Conservation (phyloP, 495 filamentous ascomycete genomes). For the Penicillium tannophilum region DNA sequence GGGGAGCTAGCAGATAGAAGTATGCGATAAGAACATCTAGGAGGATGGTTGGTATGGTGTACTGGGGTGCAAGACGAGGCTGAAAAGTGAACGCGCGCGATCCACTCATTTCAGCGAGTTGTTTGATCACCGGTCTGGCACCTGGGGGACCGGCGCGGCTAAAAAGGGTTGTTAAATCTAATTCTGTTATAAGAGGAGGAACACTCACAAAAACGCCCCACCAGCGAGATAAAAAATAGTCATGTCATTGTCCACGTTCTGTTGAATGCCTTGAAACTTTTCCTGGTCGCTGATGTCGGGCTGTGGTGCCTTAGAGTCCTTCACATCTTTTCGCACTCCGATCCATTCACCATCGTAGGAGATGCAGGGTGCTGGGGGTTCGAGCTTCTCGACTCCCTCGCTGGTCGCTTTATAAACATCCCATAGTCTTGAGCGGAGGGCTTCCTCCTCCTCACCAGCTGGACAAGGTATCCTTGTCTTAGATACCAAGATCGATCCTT, state of each 20-base stretch:
- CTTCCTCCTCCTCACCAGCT: background rate
- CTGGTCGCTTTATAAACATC: background rate
- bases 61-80: conserved; percentile 1
- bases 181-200: background rate
- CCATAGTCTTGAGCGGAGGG: background rate
- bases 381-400: background rate
- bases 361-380: background rate
- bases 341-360: background rate
- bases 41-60: background rate
- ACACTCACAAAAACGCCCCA: background rate
- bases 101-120: background rate
- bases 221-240: background rate
- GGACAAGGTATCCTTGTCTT: background rate
- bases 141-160: background rate
- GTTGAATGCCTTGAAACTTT: background rate
- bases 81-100: background rate
- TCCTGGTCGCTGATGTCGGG: background rate
- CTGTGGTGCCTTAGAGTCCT: background rate
- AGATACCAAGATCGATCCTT: background rate
- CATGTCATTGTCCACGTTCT: background rate
- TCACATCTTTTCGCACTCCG: background rate
- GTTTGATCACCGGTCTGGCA: background rate
- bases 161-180: background rate
- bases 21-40: background rate
- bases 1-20: background rate